Evolutionary conservation across 2,329 filamentous ascomycete genomes (phyloP).

Genomic region (Colletotrichum sp.): DNA sequence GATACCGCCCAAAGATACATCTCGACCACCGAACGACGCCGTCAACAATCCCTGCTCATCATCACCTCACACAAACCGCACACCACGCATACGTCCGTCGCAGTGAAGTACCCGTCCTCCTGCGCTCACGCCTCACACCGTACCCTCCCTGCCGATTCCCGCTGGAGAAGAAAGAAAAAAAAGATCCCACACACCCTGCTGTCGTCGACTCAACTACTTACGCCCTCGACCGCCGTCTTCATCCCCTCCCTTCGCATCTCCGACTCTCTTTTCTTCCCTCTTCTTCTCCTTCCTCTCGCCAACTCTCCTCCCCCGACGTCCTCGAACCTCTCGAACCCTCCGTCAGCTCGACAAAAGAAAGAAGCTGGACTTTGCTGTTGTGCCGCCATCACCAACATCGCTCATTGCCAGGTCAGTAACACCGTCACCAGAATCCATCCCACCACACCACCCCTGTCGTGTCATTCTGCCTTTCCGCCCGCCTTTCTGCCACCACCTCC

Average conservation of each 20-base stretch:
- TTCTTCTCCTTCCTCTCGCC: neutral
- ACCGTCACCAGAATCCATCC: neutral
- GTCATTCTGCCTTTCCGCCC: constrained; percentile 9
- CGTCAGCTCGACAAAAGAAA: constrained; percentile 5
- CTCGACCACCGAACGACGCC: neutral
- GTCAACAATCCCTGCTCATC: constrained; percentile 16
- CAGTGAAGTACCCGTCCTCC: neutral
- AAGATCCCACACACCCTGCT: constrained; percentile 2
- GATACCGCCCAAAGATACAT: neutral
- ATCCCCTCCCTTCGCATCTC: constrained; percentile 8
- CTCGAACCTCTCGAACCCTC: neutral
- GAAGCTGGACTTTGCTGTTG: constrained; percentile 19
- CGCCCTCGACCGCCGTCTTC: constrained; percentile 15
- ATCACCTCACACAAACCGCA: constrained; percentile 17
- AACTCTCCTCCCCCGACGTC: neutral
- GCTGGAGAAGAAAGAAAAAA: constrained; percentile 6
- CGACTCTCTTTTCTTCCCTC: constrained; percentile 14
- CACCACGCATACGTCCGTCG: neutral
- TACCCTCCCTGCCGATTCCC: constrained; percentile 15
- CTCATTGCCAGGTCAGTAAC: constrained; percentile 13
- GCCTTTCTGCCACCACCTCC: neutral
- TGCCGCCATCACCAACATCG: neutral
- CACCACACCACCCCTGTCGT: neutral
- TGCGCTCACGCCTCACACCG: neutral
- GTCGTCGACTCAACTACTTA: constrained; percentile 19